phyloP scores from a whole-genome alignment of 352 stramenopile species.

The Phytophthora pistaciae region DNA sequence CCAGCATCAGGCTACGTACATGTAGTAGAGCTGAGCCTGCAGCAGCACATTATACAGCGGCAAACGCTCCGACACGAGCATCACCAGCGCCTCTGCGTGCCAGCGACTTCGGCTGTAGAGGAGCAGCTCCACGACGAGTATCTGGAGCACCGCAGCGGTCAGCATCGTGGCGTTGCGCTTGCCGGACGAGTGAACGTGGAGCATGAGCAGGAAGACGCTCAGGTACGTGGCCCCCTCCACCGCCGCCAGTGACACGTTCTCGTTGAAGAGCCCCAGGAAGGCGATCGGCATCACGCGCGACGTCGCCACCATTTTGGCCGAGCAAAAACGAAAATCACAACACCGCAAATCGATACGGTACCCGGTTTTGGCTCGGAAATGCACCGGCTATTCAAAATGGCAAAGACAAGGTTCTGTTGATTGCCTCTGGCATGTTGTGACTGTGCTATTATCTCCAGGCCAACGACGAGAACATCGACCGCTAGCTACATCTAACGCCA shows the following conservation, averaged over 20 bases:
- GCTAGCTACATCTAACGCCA: neutral
- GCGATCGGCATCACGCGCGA: conserved; percentile 72
- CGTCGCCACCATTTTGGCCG: conserved; percentile 35
- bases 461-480: no score
- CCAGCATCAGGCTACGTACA: conserved; percentile 40
- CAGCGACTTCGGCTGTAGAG: conserved; percentile 74
- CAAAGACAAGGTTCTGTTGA: neutral
- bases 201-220: conserved; percentile 68
- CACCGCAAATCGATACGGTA: neutral
- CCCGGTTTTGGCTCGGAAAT: conserved; percentile 2
- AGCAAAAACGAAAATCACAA: conserved; percentile 6
- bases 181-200: conserved; percentile 83
- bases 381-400: neutral
- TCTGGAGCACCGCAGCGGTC: conserved; percentile 51
- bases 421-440: no score
- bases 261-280: conserved; percentile 75
- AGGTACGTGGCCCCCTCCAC: conserved; percentile 73
- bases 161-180: conserved; percentile 80
- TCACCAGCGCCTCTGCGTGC: conserved; percentile 78
- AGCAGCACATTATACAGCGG: conserved; percentile 75
- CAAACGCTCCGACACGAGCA: conserved; percentile 61
- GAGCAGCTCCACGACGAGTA: conserved; percentile 68
- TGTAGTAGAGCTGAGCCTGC: conserved; percentile 83
- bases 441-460: no score
- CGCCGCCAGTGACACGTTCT: conserved; percentile 78